Evolutionary conservation across 495 filamentous ascomycete genomes (phyloP).

Genomic region (Pyrenopolyporus hunteri): DNA sequence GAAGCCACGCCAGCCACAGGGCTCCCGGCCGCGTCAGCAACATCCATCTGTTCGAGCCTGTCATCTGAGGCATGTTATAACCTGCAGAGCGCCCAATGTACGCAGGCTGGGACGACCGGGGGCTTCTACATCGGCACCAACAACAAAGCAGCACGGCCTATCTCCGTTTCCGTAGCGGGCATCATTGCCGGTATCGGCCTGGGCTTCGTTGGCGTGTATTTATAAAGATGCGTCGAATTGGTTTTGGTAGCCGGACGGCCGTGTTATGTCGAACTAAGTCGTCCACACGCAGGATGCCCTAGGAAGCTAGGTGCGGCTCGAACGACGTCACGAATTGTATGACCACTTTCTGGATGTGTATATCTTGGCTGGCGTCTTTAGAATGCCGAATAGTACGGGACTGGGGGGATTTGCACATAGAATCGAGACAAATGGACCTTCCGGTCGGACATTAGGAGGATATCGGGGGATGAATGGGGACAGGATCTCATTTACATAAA

Average conservation of each 20-base stretch:
- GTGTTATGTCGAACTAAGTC: neutral
- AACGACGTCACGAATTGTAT: conserved; percentile 39
- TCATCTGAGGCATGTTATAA: conserved; percentile 66
- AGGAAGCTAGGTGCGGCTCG: neutral
- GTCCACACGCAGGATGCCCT: neutral
- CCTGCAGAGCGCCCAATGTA: conserved; percentile 61
- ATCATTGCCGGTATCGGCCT: conserved; percentile 38
- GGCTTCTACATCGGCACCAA: conserved; percentile 36
- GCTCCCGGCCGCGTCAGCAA: conserved; percentile 55
- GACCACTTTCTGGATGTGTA: conserved; percentile 27
- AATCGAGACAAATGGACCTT: conserved; percentile 5
- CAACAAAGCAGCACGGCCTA: conserved; percentile 34
- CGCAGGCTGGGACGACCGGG: conserved; percentile 41
- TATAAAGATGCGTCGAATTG: conserved; percentile 21
- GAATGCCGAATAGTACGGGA: conserved; percentile 7
- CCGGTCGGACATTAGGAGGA: neutral
- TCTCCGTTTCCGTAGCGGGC: conserved; percentile 36
- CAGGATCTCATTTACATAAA: conserved; percentile 10
- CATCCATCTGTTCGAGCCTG: conserved; percentile 69
- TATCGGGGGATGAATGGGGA: neutral
- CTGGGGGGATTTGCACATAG: conserved; percentile 10
- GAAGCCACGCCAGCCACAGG: conserved; percentile 45
- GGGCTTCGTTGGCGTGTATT: conserved; percentile 31
- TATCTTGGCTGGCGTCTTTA: conserved; percentile 22
- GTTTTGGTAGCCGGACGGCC: neutral